Base-by-base conservation (phyloP, 805 yeast species). In the Barnettozyma wickerhamii region DNA sequence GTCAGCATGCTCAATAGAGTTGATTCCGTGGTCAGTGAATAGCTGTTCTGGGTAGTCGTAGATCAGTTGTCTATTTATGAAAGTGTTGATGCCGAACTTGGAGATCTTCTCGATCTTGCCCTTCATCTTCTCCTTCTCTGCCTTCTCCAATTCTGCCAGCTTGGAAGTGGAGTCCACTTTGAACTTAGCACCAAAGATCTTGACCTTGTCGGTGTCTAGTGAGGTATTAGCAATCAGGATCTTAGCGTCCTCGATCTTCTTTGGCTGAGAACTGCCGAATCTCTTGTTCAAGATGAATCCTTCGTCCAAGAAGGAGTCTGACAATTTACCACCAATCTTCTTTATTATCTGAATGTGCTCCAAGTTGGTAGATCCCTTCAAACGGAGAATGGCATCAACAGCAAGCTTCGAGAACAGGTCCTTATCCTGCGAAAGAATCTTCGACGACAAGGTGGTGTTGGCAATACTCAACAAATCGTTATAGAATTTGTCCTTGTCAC, bases 41-140 rank as follows among this genome's bases (percentile, higher is more conserved):
- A 93, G 72, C 65, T 87, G 96, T 67, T 93, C 99, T 19, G 99
- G 99, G 76, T 91, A 93, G 69, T 93, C 97, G 66, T 93, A 93
- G 58, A 93, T 93, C 58, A 93, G 76, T 68, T 93, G 99, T 60
- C 99, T 81, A 70, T 93, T 93, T 53, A 93, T 89, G 62, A 93
- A 93, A 54, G 91, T 81, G 63, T 87, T 86, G 59, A 87, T 80
- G 41, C 86, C 85, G 61, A 87, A 95, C 51, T 81, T 81, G 60
- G 88, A 79, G 63, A 93, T 93, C 62, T 89, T 88, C 44, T 81
- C 89, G 50, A 93, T 88, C 65, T 93, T 93, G 41, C 62, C 69
- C 65, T 79, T 84, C 98, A 93, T 91, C 71, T 91, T 93, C 43
- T 79, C 84, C 66, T 83, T 84, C 69, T 93, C 99, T 23, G 96